Evolutionary conservation across 2,329 filamentous ascomycete species (phyloP), one percentile per base, ranked within the genome.

Genomic region (Samsoniella hepiali): DNA sequence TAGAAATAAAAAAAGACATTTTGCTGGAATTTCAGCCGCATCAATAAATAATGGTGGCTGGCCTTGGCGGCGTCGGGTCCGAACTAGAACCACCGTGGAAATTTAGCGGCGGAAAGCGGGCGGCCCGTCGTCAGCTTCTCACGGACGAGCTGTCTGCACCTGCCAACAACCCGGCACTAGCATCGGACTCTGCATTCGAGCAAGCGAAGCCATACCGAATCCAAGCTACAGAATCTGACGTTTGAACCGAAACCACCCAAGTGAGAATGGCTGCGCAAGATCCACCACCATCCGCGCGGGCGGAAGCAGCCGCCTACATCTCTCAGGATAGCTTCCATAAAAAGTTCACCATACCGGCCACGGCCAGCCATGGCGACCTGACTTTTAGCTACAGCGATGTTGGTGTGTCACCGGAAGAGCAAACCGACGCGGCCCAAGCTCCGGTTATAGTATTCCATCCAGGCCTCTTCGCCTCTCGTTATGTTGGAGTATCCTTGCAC

Each of bases 401-500:
- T 36, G 72, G 72, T 51, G 22, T 45, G 22, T 36, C 56, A 5
- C 38, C 32, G 11, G 50, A 54, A 22, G 55, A 38, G 34, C n/a
- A 45, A 17, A 10, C 15, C 8, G 27, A 9, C 7, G 29, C 50
- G 5, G 63, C 68, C 2, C 60, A 65, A 8, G 63, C 65, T 3
- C 72, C 73, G 2, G 67, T 67, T 7, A 63, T 75, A 1, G 51
- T 75, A 1, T 70, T 75, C 47, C 67, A 72, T 42, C 74, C 70
- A 32, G 67, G 70, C 36, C 69, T 72, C 67, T 72, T 71, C 45
- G 69, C 70, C 63, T 56, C 67, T 64, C 62, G 66, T 67, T 68
- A 70, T 62, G 53, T 74, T 50, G 71, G 72, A 36, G 63, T 73
- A 10, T 65, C 67, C 61, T 74, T 77, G 64, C 72, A 77, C 63